phyloP scores from a whole-genome alignment of 2,329 filamentous ascomycete species.

The Alternaria triticina region DNA sequence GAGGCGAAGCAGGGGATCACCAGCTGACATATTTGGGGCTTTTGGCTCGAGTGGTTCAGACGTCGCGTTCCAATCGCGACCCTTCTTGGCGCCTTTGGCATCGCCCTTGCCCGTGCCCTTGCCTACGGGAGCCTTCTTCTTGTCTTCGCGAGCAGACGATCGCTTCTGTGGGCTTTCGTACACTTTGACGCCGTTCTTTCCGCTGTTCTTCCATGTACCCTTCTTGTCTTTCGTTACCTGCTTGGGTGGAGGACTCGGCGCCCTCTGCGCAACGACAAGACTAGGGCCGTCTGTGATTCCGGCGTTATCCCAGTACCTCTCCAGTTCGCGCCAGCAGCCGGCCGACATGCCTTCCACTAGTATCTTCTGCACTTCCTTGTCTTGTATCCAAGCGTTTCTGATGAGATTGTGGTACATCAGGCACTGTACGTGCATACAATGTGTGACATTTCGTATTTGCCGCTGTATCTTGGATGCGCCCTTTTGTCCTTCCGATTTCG shows the following conservation, averaged over 20 bases:
- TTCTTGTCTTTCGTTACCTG: constrained; percentile 44
- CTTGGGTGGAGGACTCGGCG: constrained; percentile 71
- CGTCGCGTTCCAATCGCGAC: constrained; percentile 74
- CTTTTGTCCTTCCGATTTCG: constrained; percentile 70
- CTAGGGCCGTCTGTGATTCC: constrained; percentile 86
- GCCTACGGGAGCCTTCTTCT: constrained; percentile 13
- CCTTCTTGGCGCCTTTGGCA: constrained; percentile 51
- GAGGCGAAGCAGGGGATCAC: constrained; percentile 79
- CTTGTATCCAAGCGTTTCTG: constrained; percentile 51
- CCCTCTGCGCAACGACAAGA: constrained; percentile 66
- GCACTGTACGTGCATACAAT: constrained; percentile 86
- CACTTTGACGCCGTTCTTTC: constrained; percentile 47
- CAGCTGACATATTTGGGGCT: constrained; percentile 76
- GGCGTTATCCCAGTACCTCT: constrained; percentile 65
- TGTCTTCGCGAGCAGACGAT: constrained; percentile 5
- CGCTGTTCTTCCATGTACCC: constrained; percentile 50
- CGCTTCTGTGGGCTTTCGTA: constrained; percentile 32
- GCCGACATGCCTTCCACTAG: constrained; percentile 37
- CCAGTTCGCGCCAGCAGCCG: constrained; percentile 45
- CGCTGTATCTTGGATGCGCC: constrained; percentile 86
- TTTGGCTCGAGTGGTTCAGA: constrained; percentile 74
- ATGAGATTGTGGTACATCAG: constrained; percentile 89
- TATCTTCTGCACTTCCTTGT: constrained; percentile 41
- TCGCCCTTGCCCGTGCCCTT: constrained; percentile 47
- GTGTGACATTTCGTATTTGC: constrained; percentile 76